These are phyloP conservation scores for Sinapis alba DNA, from an alignment of 441 rosid genomes.

Conservation along the genomic window DNA sequence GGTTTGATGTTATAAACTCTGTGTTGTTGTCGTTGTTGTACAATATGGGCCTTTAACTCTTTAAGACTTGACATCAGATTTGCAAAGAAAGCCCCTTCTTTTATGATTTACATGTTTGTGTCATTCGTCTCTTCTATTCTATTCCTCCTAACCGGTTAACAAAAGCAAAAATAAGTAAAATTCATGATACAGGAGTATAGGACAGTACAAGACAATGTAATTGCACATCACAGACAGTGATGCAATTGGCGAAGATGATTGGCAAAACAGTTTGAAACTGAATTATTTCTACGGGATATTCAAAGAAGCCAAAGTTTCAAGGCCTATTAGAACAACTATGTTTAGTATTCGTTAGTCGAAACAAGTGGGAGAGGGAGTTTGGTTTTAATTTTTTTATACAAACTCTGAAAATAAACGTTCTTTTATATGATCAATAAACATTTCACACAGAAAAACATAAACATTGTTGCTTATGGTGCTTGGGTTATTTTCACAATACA, in stretches of 20 bases:
- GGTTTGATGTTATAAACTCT: constrained; percentile 24
- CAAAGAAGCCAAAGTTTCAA: too few relatives aligned
- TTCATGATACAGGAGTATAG: background rate
- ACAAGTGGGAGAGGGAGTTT: too few relatives aligned
- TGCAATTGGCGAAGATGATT: too few relatives aligned
- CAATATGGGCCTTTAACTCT: constrained; percentile 38
- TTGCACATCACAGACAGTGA: too few relatives aligned
- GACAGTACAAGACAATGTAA: background rate
- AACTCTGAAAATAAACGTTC: too few relatives aligned
- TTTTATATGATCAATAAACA: too few relatives aligned
- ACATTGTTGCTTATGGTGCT: background rate
- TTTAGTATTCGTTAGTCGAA: too few relatives aligned
- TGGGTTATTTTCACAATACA: background rate
- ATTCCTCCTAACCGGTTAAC: background rate
- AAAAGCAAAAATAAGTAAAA: background rate
- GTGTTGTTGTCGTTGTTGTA: constrained; percentile 27
- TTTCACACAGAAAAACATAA: background rate
- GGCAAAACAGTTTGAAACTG: too few relatives aligned
- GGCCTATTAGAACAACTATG: too few relatives aligned
- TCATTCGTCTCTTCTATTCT: background rate
- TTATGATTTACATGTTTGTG: background rate
- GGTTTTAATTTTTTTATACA: too few relatives aligned
- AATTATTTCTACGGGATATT: too few relatives aligned
- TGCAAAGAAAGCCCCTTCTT: constrained; percentile 25
- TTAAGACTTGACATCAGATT: constrained; percentile 30